Base-by-base conservation (phyloP, 208 protist genomes). In the Leishmania tropica region DNA sequence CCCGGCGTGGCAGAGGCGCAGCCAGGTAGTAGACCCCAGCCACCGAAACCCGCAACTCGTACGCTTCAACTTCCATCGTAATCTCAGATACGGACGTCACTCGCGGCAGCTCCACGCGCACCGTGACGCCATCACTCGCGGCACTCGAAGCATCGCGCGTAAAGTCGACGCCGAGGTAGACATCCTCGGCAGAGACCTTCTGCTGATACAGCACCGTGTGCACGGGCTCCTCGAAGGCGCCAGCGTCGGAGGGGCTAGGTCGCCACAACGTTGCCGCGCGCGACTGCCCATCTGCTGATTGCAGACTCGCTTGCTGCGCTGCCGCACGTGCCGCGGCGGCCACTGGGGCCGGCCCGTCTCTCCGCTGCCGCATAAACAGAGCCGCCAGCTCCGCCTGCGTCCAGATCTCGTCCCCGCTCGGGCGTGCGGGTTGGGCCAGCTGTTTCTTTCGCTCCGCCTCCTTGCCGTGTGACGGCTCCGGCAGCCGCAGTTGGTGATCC, bases 161-260 rank as follows among this genome's bases (percentile, higher is more conserved):
- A 47, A 92, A 87, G 87, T 97, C 95, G 24, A 97, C 83, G 42
- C 91, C 92, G 8, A 98, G 87, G 80, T 95, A 98, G 5, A 96
- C 85, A 75, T 98, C 95, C 84, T 98, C 92, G 2, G 94, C 91
- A 3, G 89, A 90, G 47, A 97, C 75, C 15, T 83, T 86, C 84
- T 98, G 92, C 79, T 96, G 90, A 74, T 95, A 92, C 73, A 98
- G 79, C 79, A 98, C 90, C 47, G 79, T 85, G 80, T 98, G 86
- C 71, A 77, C 79, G 6, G 95, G 94, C 78, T 94, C 90, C 40
- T 73, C 83, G 58, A 78, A 83, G 35, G 10, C 48, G 45, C 77
- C 78, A 17, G 81, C 74, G 40, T 81, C 85, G 24, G 68, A 85
- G 31, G 76, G 60, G 53, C 47, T 51, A 28, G 84, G 81, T 42